These are phyloP conservation scores for Coriaria nepalensis DNA, from an alignment of 306 rosid genomes.

Conservation along the genomic window DNA sequence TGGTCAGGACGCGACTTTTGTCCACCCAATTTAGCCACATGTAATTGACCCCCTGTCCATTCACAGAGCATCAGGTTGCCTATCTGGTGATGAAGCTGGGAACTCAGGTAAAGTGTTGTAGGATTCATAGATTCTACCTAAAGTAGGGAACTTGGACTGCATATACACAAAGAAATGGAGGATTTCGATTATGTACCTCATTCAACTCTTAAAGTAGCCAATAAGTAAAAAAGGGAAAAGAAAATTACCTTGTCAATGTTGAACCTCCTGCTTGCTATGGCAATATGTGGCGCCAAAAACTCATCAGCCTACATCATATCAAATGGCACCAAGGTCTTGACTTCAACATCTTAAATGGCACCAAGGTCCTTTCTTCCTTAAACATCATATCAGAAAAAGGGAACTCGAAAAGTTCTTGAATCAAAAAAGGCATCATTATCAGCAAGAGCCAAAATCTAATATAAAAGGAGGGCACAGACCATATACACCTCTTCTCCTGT, in stretches of 20 bases:
- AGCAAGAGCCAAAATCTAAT: too few relatives aligned
- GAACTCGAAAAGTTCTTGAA: constrained; percentile 3
- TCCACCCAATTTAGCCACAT: too few relatives aligned
- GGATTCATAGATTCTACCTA: constrained; percentile 28
- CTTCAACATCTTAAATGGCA: constrained; percentile 5
- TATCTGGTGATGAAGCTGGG: constrained; percentile 29
- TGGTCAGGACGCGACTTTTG: too few relatives aligned
- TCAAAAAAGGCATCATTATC: too few relatives aligned
- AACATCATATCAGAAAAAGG: not conserved
- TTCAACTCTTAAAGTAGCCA: not conserved
- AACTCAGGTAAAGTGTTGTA: constrained; percentile 28
- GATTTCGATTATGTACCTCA: not conserved
- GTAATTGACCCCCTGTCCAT: too few relatives aligned
- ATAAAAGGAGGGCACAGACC: constrained; percentile 16
- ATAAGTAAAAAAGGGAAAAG: constrained; percentile 4
- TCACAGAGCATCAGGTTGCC: constrained; percentile 27
- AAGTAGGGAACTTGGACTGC: constrained; percentile 33
- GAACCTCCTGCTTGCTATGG: constrained; percentile 10
- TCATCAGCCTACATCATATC: constrained; percentile 25
- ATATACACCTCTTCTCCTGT: constrained; percentile 26
- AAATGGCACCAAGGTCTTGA: constrained; percentile 3
- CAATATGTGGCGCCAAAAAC: constrained; percentile 35
- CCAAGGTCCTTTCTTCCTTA: too few relatives aligned
- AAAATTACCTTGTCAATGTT: constrained; percentile 23
- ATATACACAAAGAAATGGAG: constrained; percentile 1